Percentiles rank a stretch among this genome's conserved stretches.
phyloP scores from a whole-genome alignment of 345 rosid genomes.

The Hibiscus trionum region DNA sequence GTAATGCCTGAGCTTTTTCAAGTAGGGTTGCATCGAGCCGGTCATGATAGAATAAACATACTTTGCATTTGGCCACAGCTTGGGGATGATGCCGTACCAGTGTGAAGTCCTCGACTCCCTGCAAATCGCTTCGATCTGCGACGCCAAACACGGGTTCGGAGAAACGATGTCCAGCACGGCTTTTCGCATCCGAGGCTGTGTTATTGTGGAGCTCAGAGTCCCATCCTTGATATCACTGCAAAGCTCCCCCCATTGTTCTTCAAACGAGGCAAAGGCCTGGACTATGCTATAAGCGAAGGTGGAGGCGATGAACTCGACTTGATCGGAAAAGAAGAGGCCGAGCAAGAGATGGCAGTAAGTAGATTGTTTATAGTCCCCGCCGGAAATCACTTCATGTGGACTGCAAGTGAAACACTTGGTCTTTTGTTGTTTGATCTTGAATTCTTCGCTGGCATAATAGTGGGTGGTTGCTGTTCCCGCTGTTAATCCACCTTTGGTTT shows the following conservation, averaged over 20 bases:
- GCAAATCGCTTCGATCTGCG: conserved; percentile 40
- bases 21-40: conserved; percentile 78
- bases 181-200: conserved; percentile 38
- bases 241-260: conserved; percentile 71
- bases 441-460: conserved; percentile 80
- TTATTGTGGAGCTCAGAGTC: conserved; percentile 46
- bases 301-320: conserved; percentile 74
- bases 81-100: conserved; percentile 54
- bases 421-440: conserved; percentile 62
- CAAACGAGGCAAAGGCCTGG: conserved; percentile 66
- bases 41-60: conserved; percentile 92
- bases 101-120: conserved; percentile 33
- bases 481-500: conserved; percentile 63
- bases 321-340: conserved; percentile 51
- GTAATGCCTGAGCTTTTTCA: conserved; percentile 68
- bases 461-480: conserved; percentile 92
- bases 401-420: conserved; percentile 79
- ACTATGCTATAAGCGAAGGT: conserved; percentile 79
- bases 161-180: conserved; percentile 51
- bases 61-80: conserved; percentile 85
- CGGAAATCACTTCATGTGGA: conserved; percentile 66
- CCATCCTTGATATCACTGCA: conserved; percentile 58
- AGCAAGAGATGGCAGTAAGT: conserved; percentile 90
- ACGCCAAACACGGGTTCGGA: conserved; percentile 52
- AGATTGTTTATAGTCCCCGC: conserved; percentile 72